phyloP scores from a whole-genome alignment of 1,139 yeast species.

The Saccharomyces hybrid region DNA sequence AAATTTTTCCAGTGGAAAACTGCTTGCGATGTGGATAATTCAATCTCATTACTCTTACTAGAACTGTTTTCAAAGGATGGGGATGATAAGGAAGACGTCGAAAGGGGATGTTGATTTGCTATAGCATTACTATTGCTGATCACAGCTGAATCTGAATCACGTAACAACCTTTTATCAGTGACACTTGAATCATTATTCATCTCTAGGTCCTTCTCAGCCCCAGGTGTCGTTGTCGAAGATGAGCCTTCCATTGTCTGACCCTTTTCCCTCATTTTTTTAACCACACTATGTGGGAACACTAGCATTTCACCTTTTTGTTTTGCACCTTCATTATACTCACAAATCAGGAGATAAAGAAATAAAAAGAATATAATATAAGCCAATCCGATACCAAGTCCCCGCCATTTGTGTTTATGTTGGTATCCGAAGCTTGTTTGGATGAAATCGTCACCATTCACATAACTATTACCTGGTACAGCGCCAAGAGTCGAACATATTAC shows the following conservation, averaged over 20 bases:
- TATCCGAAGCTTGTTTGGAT: slow-evolving; percentile 36
- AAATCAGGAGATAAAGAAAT: slow-evolving; percentile 43
- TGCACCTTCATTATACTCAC: slow-evolving; percentile 54
- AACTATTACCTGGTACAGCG: slow-evolving; percentile 30
- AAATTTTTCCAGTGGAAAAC: slow-evolving; percentile 41
- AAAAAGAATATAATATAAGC: slow-evolving; percentile 52
- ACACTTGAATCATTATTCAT: slow-evolving; percentile 8
- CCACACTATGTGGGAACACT: slow-evolving; percentile 44
- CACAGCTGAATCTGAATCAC: slow-evolving; percentile 6
- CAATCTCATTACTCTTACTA: slow-evolving; percentile 4
- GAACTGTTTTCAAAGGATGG: not conserved
- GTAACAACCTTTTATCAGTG: slow-evolving; percentile 12
- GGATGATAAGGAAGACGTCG: not conserved
- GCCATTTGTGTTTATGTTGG: slow-evolving; percentile 51
- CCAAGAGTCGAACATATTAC: slow-evolving; percentile 41
- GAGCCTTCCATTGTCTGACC: slow-evolving; percentile 1
- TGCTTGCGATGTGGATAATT: slow-evolving; percentile 12
- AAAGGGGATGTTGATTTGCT: not conserved
- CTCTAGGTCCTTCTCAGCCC: slow-evolving; percentile 16
- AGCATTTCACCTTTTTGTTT: slow-evolving; percentile 68
- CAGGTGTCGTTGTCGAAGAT: slow-evolving; percentile 3
- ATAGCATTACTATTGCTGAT: not conserved
- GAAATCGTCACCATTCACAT: slow-evolving; percentile 37
- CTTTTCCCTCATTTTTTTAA: slow-evolving; percentile 29
- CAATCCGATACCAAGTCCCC: slow-evolving; percentile 58